phyloP scores from a whole-genome alignment of 108 stramenopile genomes.

The Pseudonitzschia pungens region DNA sequence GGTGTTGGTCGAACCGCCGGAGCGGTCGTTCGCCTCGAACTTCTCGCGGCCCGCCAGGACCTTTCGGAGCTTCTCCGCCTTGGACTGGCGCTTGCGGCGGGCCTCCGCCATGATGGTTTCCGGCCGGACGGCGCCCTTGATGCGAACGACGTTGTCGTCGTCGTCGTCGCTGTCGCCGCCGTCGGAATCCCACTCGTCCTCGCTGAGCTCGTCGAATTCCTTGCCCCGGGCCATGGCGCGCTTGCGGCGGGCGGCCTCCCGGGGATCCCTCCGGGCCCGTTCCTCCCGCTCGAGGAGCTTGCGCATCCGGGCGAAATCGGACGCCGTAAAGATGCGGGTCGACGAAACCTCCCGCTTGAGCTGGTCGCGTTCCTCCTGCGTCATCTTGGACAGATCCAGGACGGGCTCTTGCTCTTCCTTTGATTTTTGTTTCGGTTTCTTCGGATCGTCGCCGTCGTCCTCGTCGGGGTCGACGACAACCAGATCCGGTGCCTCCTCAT shows the following conservation, averaged over 20 bases:
- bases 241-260: conserved; percentile 78
- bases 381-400: conserved; percentile 13
- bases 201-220: conserved; percentile 75
- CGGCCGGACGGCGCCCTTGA: conserved; percentile 68
- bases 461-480: conserved; percentile 49
- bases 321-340: conserved; percentile 75
- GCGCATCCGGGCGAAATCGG: conserved; percentile 87
- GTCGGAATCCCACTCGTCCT: conserved; percentile 45
- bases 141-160: conserved; percentile 31
- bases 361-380: conserved; percentile 69
- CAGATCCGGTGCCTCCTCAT: conserved; percentile 68
- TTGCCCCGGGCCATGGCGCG: conserved; percentile 68
- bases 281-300: conserved; percentile 87
- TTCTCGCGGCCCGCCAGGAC: conserved; percentile 72
- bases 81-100: conserved; percentile 69
- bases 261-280: conserved; percentile 68
- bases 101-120: conserved; percentile 83
- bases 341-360: conserved; percentile 76
- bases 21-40: conserved; percentile 76
- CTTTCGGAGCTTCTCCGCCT: conserved; percentile 78
- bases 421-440: conserved; percentile 8
- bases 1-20: conserved; percentile 89
- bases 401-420: conserved; percentile 30
- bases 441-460: conserved; percentile 10
- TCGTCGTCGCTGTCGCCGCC: conserved; percentile 32